These are phyloP conservation scores for Brassica cretica DNA, from an alignment of 345 rosid genomes.

Conservation along the genomic window DNA sequence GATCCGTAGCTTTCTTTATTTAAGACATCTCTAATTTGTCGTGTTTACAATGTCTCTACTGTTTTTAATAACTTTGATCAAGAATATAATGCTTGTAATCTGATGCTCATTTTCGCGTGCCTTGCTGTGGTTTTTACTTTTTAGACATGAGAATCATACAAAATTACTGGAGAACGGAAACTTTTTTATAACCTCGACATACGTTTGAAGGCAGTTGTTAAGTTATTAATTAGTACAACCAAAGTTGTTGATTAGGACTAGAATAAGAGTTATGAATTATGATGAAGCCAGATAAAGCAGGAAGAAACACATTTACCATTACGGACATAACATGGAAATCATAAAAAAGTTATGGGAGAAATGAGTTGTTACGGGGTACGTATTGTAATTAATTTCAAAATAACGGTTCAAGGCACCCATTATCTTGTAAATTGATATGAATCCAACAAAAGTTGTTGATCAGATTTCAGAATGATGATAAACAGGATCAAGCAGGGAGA, in stretches of 20 bases:
- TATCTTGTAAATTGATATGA: background rate
- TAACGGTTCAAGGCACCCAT: background rate
- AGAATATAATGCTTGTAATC: background rate
- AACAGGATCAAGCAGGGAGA: constrained; percentile 3
- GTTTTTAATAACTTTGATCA: background rate
- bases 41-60: background rate
- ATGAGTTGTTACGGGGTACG: background rate
- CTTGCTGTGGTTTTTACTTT: no score
- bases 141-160: background rate
- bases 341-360: no score
- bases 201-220: no score
- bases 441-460: background rate
- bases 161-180: background rate
- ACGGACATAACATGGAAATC: no score
- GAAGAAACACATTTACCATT: no score
- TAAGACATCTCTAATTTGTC: constrained; percentile 8
- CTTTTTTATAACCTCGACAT: no score
- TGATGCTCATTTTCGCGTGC: background rate
- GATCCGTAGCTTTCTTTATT: constrained; percentile 5
- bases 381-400: background rate
- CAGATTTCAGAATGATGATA: background rate
- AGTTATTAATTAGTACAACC: no score
- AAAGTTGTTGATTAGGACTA: no score
- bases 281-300: no score
- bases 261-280: no score